Evolutionary conservation across 768 basidiomycete species (phyloP), one percentile per base, ranked within the genome.

Genomic region (Mycena chlorophos): DNA sequence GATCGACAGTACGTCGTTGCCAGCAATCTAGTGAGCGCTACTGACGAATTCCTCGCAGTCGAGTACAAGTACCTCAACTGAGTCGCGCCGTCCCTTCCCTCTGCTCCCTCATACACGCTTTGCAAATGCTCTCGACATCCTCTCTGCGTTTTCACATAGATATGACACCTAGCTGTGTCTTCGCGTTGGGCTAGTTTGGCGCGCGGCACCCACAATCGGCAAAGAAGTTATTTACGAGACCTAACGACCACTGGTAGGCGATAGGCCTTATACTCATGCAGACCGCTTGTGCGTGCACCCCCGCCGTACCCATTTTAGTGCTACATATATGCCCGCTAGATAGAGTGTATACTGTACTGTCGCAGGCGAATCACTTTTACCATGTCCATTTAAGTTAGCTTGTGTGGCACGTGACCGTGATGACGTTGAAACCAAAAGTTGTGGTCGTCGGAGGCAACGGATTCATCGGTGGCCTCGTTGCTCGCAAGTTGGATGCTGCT

Each of bases 391-490:
- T 22, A 42, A 42, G 6, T 19, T 42, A 22, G n/a, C 13, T 42
- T 42, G n/a, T 42, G 13, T 42, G 40, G 40, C 40, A 19, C 23
- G 20, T 20, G 8, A 26, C 45, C 31, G 31, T 34, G 31, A 58
- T 60, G 58, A 45, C 58, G n/a, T 17, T 43, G 45, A 55, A 56
- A 16, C 48, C 53, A 17, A 55, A 30, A 45, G 49, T 98, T 31
- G 84, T 98, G n/a, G 93, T 99, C 38, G 83, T 98, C 1, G 97
- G 97, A n/a, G 97, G 97, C 42, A 97, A 97, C 75, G 97, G 97
- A 4, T 98, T 97, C 76, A 85, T 99, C 65, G 96, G 95, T 90
- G 61, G 23, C 55, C 50, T 40, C 27, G 22, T 43, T 28, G 45
- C 48, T 43, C 55, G 17, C 42, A 43, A 29, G 50, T 13, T 5